Percentiles rank a stretch among this genome's conserved stretches.
Evolutionary conservation across 2,329 filamentous ascomycete genomes (phyloP).

Genomic region (Berkeleyomyces basicola): DNA sequence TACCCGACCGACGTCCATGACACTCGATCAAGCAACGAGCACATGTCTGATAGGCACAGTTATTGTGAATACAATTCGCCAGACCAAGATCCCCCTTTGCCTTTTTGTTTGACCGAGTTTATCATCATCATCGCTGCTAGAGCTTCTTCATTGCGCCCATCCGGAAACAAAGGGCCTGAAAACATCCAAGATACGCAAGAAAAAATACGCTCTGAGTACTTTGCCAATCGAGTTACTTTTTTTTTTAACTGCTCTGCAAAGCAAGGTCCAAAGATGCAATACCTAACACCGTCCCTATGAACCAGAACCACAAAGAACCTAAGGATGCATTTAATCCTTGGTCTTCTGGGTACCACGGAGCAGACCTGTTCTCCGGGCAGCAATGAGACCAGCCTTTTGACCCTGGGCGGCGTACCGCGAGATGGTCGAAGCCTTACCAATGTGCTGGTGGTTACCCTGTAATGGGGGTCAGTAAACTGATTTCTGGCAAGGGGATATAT

Average conservation of each 20-base stretch:
- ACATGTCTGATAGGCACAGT: conserved; percentile 5
- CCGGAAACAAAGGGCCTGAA: conserved; percentile 6
- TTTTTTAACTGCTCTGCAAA: conserved; percentile 27
- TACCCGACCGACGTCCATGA: conserved; percentile 9
- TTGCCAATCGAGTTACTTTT: conserved; percentile 32
- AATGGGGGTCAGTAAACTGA: conserved; percentile 26
- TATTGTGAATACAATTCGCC: conserved; percentile 10
- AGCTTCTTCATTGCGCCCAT: conserved; percentile 10
- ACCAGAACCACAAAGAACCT: conserved; percentile 13
- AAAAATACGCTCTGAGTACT: conserved; percentile 13
- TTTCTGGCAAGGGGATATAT: neutral
- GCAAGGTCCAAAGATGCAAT: conserved; percentile 42
- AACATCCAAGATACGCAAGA: conserved; percentile 11
- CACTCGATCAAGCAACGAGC: conserved; percentile 6
- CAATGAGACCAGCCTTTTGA: conserved; percentile 99
- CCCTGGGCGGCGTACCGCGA: conserved; percentile 92
- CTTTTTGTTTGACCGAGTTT: conserved; percentile 14
- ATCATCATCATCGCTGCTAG: conserved; percentile 14
- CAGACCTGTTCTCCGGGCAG: conserved; percentile 98
- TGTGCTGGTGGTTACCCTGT: conserved; percentile 99
- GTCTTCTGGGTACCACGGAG: conserved; percentile 99
- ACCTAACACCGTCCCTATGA: conserved; percentile 42
- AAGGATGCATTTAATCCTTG: conserved; percentile 59
- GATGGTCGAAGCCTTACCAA: conserved; percentile 99
- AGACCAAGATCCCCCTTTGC: conserved; percentile 14